These are phyloP conservation scores for Fraxinus albicans DNA, from an alignment of 305 asterid genomes.

Conservation along the genomic window DNA sequence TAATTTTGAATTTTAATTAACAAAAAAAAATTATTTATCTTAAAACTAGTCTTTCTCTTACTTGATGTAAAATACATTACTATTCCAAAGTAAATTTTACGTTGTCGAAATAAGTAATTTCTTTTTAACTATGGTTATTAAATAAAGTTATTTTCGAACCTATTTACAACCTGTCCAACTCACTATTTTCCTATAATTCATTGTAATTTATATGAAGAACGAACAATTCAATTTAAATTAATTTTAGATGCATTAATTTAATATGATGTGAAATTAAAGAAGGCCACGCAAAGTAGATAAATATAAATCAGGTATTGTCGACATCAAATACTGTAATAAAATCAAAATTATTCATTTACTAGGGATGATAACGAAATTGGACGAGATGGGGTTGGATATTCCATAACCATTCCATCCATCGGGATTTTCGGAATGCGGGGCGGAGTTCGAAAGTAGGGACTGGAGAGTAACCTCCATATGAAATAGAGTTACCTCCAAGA, in stretches of 20 bases:
- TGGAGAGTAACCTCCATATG: neutral
- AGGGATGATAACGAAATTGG: neutral
- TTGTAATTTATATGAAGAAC: neutral
- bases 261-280: neutral
- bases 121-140: neutral
- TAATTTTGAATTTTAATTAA: no score
- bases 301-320: neutral
- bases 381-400: neutral
- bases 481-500: neutral
- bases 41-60: neutral
- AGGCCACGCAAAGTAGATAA: neutral
- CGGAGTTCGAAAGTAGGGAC: neutral
- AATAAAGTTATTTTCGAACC: neutral
- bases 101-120: no score
- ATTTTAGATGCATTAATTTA: neutral
- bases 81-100: neutral
- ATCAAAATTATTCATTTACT: neutral
- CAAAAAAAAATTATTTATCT: no score
- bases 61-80: no score
- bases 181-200: neutral
- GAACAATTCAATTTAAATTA: neutral
- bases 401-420: neutral
- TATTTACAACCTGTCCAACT: neutral
- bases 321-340: neutral
- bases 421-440: neutral